Percentiles rank a stretch among this genome's conserved stretches.
Conservation (phyloP, 129 eudicot genomes). For the Deinandra increscens region DNA sequence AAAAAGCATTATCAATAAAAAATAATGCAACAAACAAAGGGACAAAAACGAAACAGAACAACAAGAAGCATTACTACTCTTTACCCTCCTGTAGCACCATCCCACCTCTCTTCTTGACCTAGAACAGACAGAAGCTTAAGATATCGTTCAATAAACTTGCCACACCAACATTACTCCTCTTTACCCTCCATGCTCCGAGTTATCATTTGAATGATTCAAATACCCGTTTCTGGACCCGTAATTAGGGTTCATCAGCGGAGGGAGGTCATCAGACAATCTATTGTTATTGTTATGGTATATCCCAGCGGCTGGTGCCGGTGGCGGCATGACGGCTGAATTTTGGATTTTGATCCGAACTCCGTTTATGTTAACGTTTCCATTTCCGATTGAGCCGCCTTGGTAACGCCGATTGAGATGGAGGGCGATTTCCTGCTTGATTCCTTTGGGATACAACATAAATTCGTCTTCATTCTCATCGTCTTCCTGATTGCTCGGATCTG, state of each 20-base stretch:
- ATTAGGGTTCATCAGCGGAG: conserved; percentile 21
- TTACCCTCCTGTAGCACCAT: no score
- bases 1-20: no score
- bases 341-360: conserved; percentile 53
- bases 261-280: conserved; percentile 27
- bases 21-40: no score
- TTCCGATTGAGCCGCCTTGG: conserved; percentile 7
- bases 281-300: no score
- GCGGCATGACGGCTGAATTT: not conserved
- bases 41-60: no score
- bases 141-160: no score
- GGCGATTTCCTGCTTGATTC: conserved; percentile 21
- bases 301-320: no score
- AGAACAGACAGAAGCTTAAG: no score
- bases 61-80: no score
- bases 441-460: conserved; percentile 19
- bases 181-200: conserved; percentile 18
- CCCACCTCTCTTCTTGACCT: no score
- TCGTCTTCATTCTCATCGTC: conserved; percentile 22
- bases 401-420: conserved; percentile 21
- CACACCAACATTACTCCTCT: no score
- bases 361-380: not conserved
- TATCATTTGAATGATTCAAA: no score
- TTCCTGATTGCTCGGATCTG: conserved; percentile 25
- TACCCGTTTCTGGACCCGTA: conserved; percentile 39